Evolutionary conservation across 768 basidiomycete species (phyloP).

Genomic region (Serendipita indica): DNA sequence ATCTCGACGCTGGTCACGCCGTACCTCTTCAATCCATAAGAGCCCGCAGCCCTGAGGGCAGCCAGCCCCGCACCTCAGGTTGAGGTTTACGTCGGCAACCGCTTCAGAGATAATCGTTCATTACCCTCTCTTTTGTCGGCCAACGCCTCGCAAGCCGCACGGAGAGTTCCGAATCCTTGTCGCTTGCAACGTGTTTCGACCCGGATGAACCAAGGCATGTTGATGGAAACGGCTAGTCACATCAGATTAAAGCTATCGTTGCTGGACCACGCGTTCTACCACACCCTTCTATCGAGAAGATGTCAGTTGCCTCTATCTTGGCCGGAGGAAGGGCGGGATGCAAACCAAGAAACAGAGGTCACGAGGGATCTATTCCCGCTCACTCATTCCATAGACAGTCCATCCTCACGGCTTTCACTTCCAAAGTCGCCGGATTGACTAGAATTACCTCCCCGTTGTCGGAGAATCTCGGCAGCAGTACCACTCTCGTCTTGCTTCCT

Average conservation of each 20-base stretch:
- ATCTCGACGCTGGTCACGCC: slow-evolving; percentile 8
- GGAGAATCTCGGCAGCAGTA: slow-evolving; percentile 70
- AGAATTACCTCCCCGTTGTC: slow-evolving; percentile 66
- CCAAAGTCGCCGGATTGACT: slow-evolving; percentile 64
- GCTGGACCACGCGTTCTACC: too few relatives aligned
- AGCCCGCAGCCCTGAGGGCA: not conserved
- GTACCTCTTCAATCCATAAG: not conserved
- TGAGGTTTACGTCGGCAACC: too few relatives aligned
- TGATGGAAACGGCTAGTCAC: too few relatives aligned
- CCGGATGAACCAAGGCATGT: too few relatives aligned
- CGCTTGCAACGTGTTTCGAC: too few relatives aligned
- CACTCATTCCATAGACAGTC: not conserved
- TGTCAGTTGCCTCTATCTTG: too few relatives aligned
- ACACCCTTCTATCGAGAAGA: too few relatives aligned
- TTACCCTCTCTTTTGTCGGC: not conserved
- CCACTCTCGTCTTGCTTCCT: slow-evolving; percentile 25
- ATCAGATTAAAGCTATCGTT: too few relatives aligned
- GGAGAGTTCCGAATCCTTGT: too few relatives aligned
- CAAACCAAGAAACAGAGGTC: too few relatives aligned
- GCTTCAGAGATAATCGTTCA: too few relatives aligned
- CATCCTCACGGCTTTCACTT: slow-evolving; percentile 31
- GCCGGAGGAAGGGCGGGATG: too few relatives aligned
- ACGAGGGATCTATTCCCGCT: not conserved
- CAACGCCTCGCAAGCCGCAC: not conserved
- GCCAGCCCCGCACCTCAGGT: slow-evolving; percentile 4